phyloP scores from a whole-genome alignment of 805 yeast genomes.

The Kodamaea neixiangensis region DNA sequence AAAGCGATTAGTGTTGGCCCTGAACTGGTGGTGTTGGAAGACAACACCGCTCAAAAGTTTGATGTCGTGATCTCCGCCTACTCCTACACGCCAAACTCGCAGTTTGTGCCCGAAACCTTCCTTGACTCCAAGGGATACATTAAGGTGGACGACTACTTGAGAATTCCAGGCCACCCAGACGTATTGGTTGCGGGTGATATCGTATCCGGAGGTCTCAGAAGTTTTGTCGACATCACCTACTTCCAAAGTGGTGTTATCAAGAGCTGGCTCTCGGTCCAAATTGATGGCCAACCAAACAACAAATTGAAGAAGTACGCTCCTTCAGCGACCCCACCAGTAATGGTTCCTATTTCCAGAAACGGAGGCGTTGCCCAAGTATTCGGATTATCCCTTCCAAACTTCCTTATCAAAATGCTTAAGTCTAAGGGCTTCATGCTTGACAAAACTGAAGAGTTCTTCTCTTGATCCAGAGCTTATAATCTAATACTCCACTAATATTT shows the following conservation, averaged over 20 bases:
- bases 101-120: conserved; percentile 26
- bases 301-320: conserved; percentile 15
- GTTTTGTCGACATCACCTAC: conserved; percentile 28
- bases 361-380: conserved; percentile 38
- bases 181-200: conserved; percentile 42
- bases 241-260: conserved; percentile 22
- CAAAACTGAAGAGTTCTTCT: conserved; percentile 15
- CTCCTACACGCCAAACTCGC: conserved; percentile 31
- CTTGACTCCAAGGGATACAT: conserved; percentile 32
- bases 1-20: conserved; percentile 11
- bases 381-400: conserved; percentile 32
- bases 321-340: conserved; percentile 15
- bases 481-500: too few species aligned
- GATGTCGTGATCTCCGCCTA: conserved; percentile 34
- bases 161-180: conserved; percentile 24
- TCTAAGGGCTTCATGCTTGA: conserved; percentile 29
- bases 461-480: too few species aligned
- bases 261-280: conserved; percentile 14
- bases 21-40: conserved; percentile 16
- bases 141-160: conserved; percentile 26
- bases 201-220: conserved; percentile 20
- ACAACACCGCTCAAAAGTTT: conserved; percentile 20
- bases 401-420: conserved; percentile 29
- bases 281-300: conserved; percentile 15
- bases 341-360: conserved; percentile 33